Percentiles rank a stretch among this genome's conserved stretches.
Conservation (phyloP, 345 rosid genomes). For the Sonneratia caseolaris region DNA sequence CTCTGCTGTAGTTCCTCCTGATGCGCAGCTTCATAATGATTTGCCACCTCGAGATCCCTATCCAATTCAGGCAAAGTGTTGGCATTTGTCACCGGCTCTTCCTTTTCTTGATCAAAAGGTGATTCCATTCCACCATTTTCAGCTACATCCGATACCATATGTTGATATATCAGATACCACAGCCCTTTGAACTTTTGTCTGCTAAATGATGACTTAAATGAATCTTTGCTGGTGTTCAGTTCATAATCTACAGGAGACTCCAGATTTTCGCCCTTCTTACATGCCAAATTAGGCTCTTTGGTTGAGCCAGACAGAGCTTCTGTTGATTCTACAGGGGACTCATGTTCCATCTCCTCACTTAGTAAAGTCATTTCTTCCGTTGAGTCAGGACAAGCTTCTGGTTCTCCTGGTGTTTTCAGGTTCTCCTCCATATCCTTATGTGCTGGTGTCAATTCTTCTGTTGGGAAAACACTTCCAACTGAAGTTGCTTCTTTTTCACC, state of each 20-base stretch:
- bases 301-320: neutral
- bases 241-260: constrained; percentile 11
- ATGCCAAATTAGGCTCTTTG: constrained; percentile 10
- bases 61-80: constrained; percentile 4
- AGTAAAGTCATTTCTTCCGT: neutral
- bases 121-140: constrained; percentile 26
- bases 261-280: constrained; percentile 15
- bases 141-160: constrained; percentile 56
- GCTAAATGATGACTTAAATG: constrained; percentile 23
- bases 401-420: constrained; percentile 11
- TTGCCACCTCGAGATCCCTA: constrained; percentile 13
- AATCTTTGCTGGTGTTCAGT: constrained; percentile 9
- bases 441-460: constrained; percentile 11
- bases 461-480: neutral
- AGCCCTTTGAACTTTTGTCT: constrained; percentile 41
- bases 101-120: constrained; percentile 13
- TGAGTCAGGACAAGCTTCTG: constrained; percentile 3
- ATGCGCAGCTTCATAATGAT: constrained; percentile 18
- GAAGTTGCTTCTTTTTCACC: neutral
- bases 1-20: constrained; percentile 30
- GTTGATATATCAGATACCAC: constrained; percentile 67
- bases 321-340: neutral
- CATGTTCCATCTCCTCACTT: neutral
- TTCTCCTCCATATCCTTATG: constrained; percentile 14
- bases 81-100: constrained; percentile 15